Evolutionary conservation across 805 yeast species (phyloP).

Genomic region (Candida krabiensis): DNA sequence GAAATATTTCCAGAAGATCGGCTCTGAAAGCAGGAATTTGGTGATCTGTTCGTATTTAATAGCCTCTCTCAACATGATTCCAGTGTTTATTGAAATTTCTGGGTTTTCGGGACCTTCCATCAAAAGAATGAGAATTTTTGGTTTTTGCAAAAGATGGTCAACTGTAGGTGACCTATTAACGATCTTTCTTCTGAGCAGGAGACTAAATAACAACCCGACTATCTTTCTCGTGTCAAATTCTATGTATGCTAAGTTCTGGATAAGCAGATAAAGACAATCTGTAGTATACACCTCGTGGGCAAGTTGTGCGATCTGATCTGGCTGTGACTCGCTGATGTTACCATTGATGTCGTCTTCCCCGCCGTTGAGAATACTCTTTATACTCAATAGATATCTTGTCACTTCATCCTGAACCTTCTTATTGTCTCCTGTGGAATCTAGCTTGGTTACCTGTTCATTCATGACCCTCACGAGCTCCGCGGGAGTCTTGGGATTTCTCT

Average conservation of each 20-base stretch:
- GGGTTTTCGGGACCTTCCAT: slow-evolving; percentile 71
- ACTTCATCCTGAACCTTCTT: slow-evolving; percentile 69
- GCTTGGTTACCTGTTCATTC: slow-evolving; percentile 68
- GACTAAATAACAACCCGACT: slow-evolving; percentile 68
- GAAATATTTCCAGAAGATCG: slow-evolving; percentile 79
- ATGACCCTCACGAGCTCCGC: slow-evolving; percentile 76
- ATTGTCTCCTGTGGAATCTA: slow-evolving; percentile 46
- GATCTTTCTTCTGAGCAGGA: slow-evolving; percentile 74
- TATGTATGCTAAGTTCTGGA: slow-evolving; percentile 58
- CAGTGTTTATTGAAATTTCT: slow-evolving; percentile 72
- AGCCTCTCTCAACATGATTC: slow-evolving; percentile 82
- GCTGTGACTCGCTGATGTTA: slow-evolving; percentile 38
- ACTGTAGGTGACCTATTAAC: slow-evolving; percentile 83
- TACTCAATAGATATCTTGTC: slow-evolving; percentile 59
- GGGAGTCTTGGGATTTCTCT: slow-evolving; percentile 88
- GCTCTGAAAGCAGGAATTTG: slow-evolving; percentile 55
- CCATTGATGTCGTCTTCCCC: slow-evolving; percentile 53
- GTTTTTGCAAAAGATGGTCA: slow-evolving; percentile 70
- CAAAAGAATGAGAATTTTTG: slow-evolving; percentile 61
- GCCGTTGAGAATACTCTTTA: slow-evolving; percentile 54
- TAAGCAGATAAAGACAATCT: slow-evolving; percentile 64
- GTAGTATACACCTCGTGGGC: slow-evolving; percentile 77
- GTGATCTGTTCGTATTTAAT: slow-evolving; percentile 74
- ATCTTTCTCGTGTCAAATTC: slow-evolving; percentile 92
- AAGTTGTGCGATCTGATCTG: slow-evolving; percentile 72